Percentiles rank a stretch among this genome's conserved stretches.
Evolutionary conservation across 225 moss, liverwort and hornwort genomes (phyloP).

Genomic region (Physcomitrellopsis africana): DNA sequence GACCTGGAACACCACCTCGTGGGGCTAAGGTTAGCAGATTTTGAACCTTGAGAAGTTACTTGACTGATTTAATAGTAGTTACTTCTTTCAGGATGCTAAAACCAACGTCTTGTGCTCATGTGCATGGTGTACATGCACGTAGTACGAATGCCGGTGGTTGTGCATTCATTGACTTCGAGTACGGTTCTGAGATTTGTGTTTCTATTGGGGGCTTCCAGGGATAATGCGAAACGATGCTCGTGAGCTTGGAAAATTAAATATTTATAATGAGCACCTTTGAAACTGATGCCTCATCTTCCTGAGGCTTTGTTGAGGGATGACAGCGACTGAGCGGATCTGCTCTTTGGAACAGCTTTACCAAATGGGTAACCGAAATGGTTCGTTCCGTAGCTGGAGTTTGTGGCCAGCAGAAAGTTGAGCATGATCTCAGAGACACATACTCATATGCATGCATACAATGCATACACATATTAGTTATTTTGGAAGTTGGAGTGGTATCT

Average conservation of each 20-base stretch:
- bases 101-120: conserved; percentile 9
- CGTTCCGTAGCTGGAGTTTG: conserved; percentile 38
- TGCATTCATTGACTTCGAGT: conserved; percentile 30
- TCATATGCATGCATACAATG: no score
- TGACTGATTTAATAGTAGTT: conserved; percentile 17
- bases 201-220: conserved; percentile 53
- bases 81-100: conserved; percentile 17
- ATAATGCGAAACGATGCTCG: conserved; percentile 52
- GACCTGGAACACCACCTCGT: conserved; percentile 72
- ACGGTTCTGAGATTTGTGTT: conserved; percentile 45
- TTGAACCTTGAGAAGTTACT: conserved; percentile 34
- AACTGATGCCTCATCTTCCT: conserved; percentile 50
- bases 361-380: conserved; percentile 36
- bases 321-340: neutral
- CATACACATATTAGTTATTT: conserved; percentile 20
- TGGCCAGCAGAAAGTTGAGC: conserved; percentile 34
- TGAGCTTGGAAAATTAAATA: conserved; percentile 48
- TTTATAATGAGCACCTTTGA: conserved; percentile 50
- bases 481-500: conserved; percentile 42
- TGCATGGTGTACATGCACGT: conserved; percentile 27
- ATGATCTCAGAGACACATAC: conserved; percentile 13
- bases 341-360: conserved; percentile 49
- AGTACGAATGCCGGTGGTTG: conserved; percentile 25
- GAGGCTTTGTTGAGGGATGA: conserved; percentile 51
- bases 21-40: conserved; percentile 78